Evolutionary conservation across 345 rosid species (phyloP), one percentile per base, ranked within the genome.

Genomic region (Combretum micranthum): DNA sequence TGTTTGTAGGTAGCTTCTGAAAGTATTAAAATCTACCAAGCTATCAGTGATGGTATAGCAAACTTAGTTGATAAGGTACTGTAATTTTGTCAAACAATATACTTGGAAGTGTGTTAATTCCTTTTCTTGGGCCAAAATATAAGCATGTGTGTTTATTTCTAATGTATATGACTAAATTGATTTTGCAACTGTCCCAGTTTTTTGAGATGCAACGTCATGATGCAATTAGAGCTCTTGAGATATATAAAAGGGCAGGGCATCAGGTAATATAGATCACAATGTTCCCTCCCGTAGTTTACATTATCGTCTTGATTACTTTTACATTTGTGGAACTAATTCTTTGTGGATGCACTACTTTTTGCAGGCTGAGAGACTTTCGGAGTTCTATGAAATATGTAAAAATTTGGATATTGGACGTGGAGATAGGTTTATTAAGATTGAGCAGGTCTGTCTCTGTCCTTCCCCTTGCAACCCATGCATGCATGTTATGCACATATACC

Each of bases 51-150:
- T 68, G 99, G 96, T 55, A 74, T 80, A 23, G 80, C 81, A 67
- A 93, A 89, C 80, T 80, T 93, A 71, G 90, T 89, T 65, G 97
- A 93, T 75, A 93, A 93, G 95, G 99, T 89, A 75, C 10, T 32
- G 9, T 32, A 32, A 32, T 7, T 32, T 32, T 32, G 39, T 32
- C 39, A 32, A 32, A 32, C 9, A 25, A 25, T 25, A 25, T 25
- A 5, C 26, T 25, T 25, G 39, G 39, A 7, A 32, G 39, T 32
- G 39, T 7, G 10, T 11, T 7, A 32, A 32, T 32, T 32, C 39
- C 39, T 32, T n/a, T 32, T 32, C 39, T 32, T 32, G 39, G n/a
- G n/a, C n/a, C n/a, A n/a, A n/a, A n/a, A n/a, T n/a, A n/a, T n/a
- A n/a, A n/a, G n/a, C n/a, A n/a, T n/a, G n/a, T n/a, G n/a, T n/a